Evolutionary conservation across 306 rosid genomes (phyloP), one percentile per base, ranked within the genome.

Genomic region (Malus sieversii): DNA sequence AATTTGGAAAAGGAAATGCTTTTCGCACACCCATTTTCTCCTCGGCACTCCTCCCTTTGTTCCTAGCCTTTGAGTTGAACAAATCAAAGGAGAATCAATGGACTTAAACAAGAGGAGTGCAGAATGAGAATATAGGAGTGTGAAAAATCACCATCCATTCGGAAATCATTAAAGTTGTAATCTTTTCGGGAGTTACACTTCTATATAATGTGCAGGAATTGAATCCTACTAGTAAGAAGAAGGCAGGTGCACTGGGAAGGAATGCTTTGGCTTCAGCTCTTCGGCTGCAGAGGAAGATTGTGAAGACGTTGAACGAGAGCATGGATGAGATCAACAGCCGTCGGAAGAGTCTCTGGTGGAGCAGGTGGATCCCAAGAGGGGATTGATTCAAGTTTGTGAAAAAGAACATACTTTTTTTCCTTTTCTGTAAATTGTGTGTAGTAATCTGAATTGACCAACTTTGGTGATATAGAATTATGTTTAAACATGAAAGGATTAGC

Each of bases 361-460:
- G 91, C 83, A 90, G 90, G 80, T 95, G 98, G 98, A 95, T 95
- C 81, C 97, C 98, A 66, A 87, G 85, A 77, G 97, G 92, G 87
- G 97, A 95, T 73, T 92, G 87, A 94, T 57, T 57, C 62, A 83
- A 67, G 66, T 35, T 62, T 52, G 63, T 29, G 32, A 46, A 70
- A 40, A 57, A 44, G 18, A n/a, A 58, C 57, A 66, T 55, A 5
- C 77, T 53, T 75, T 73, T 66, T 76, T 70, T 70, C 51, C 68
- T 80, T 83, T 78, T 38, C 42, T 86, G 86, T 78, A 87, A 79
- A 88, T 73, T 55, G 58, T 89, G 88, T 90, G 87, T 81, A 88
- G 85, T 77, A 51, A 77, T 84, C 69, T 60, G 40, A 79, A 82
- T 77, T 68, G 63, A 80, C 74, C 73, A 67, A 73, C 66, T 70